phyloP scores from a whole-genome alignment of 1,284 basidiomycete genomes.

The Phellopilus nigrolimitatus region DNA sequence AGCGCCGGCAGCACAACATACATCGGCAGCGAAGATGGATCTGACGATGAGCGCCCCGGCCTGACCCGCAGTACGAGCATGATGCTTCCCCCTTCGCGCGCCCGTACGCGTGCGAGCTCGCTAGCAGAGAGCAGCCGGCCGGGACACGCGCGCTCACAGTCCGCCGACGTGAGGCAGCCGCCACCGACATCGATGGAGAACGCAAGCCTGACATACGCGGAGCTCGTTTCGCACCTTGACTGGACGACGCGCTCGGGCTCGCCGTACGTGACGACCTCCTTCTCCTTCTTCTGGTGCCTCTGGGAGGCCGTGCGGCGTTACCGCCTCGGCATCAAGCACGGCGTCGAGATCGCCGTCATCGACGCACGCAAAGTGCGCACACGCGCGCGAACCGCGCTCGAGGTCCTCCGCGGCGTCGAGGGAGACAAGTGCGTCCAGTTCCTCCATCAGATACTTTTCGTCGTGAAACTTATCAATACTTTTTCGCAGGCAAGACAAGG shows the following conservation, averaged over 20 bases:
- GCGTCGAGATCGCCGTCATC: slow-evolving; percentile 71
- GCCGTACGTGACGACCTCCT: slow-evolving; percentile 66
- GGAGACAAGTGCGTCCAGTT: neutral
- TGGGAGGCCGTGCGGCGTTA: slow-evolving; percentile 77
- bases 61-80: slow-evolving; percentile 13
- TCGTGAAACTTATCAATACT: slow-evolving; percentile 23
- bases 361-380: slow-evolving; percentile 55
- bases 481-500: slow-evolving; percentile 46
- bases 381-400: slow-evolving; percentile 45
- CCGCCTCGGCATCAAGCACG: slow-evolving; percentile 61
- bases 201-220: slow-evolving; percentile 30
- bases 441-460: slow-evolving; percentile 21
- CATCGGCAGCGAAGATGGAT: slow-evolving; percentile 8
- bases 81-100: slow-evolving; percentile 6
- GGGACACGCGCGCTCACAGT: neutral
- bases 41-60: neutral
- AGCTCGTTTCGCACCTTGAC: slow-evolving; percentile 64
- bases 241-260: slow-evolving; percentile 69
- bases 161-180: slow-evolving; percentile 19
- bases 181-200: slow-evolving; percentile 15
- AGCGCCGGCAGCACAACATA: slow-evolving; percentile 13
- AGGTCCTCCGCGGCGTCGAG: slow-evolving; percentile 6
- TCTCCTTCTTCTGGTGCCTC: slow-evolving; percentile 73
- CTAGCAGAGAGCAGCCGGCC: neutral
- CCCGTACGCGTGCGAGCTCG: neutral